Evolutionary conservation across 2,329 filamentous ascomycete genomes (phyloP).

Genomic region (Trichophyton verrucosum): DNA sequence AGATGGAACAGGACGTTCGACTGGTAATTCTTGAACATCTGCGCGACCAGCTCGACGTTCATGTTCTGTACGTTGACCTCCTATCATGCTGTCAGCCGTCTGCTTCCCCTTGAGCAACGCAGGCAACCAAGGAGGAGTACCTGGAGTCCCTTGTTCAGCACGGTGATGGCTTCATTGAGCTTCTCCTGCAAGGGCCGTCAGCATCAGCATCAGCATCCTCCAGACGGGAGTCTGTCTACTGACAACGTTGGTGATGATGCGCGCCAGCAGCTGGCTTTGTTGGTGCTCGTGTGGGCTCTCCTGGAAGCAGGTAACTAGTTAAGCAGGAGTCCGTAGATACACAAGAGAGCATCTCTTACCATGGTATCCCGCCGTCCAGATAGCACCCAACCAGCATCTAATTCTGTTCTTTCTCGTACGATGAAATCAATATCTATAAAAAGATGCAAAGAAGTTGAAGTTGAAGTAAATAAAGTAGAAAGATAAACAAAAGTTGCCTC

Average conservation of each 20-base stretch:
- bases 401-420: too few species aligned
- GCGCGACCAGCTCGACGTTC: conserved; percentile 93
- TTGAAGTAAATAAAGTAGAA: too few species aligned
- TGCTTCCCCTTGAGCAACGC: background rate
- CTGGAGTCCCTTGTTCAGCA: conserved; percentile 85
- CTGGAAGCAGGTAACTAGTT: conserved; percentile 29
- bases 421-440: too few species aligned
- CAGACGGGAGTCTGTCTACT: conserved; percentile 26
- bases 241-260: conserved; percentile 96
- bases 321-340: background rate
- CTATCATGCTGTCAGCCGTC: conserved; percentile 33
- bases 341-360: background rate
- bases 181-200: conserved; percentile 58
- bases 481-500: background rate
- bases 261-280: conserved; percentile 81
- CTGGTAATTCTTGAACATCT: conserved; percentile 99
- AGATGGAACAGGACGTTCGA: conserved; percentile 95
- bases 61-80: conserved; percentile 98
- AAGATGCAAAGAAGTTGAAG: background rate
- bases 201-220: conserved; percentile 4
- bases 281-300: conserved; percentile 97
- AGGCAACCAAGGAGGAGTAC: conserved; percentile 32
- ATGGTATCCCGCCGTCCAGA: background rate
- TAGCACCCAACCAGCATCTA: too few species aligned
- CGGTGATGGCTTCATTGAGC: conserved; percentile 83